Evolutionary conservation across 257 asterid genomes (phyloP).

Genomic region (Sherardia arvensis): DNA sequence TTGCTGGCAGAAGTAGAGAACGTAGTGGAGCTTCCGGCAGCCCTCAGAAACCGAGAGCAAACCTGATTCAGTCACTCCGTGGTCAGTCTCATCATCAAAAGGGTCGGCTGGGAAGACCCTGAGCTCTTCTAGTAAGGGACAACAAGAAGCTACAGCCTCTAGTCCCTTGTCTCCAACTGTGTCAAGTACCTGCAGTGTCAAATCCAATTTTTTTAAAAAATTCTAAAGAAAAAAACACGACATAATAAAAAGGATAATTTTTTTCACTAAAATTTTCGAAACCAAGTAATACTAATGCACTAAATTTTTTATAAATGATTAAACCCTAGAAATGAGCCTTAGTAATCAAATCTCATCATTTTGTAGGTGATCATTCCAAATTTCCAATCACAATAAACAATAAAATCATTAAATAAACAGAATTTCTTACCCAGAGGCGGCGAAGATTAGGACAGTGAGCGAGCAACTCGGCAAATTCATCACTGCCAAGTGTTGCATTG

Average conservation of each 20-base stretch:
- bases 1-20: constrained; percentile 73
- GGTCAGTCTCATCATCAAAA: constrained; percentile 33
- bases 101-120: constrained; percentile 81
- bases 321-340: not conserved
- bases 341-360: not conserved
- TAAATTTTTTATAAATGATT: not conserved
- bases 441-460: constrained; percentile 59
- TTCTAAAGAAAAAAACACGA: not conserved
- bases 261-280: no score
- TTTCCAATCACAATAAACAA: no score
- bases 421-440: constrained; percentile 72
- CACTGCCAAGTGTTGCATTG: constrained; percentile 45
- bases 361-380: not conserved
- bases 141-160: constrained; percentile 60
- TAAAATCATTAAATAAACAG: constrained; percentile 3
- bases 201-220: not conserved
- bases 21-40: constrained; percentile 69
- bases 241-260: no score
- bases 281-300: no score
- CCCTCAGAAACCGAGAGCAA: constrained; percentile 74
- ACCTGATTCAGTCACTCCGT: constrained; percentile 65
- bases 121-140: constrained; percentile 73
- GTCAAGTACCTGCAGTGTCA: constrained; percentile 42
- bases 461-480: constrained; percentile 49
- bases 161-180: constrained; percentile 80